Percentiles rank a stretch among this genome's conserved stretches.
These are phyloP conservation scores for Penicillium glabrum DNA, from an alignment of 2,329 filamentous ascomycete species.

Conservation along the genomic window DNA sequence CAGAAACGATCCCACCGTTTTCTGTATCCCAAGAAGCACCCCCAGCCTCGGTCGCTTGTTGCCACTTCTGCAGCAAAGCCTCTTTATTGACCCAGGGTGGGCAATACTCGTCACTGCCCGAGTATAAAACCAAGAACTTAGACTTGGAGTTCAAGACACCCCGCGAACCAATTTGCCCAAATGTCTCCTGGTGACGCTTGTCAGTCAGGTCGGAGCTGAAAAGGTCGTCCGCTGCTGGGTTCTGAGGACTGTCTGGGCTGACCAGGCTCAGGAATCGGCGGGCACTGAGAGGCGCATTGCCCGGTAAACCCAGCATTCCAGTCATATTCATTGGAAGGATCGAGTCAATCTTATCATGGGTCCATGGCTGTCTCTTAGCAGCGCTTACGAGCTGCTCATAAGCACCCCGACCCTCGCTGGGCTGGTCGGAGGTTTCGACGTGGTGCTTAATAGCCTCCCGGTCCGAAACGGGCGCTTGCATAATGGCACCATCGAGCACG, in stretches of 20 bases:
- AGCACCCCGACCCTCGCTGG: conserved; percentile 21
- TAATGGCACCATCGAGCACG: conserved; percentile 68
- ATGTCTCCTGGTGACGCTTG: conserved; percentile 60
- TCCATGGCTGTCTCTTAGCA: conserved; percentile 30
- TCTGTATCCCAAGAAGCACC: conserved; percentile 49
- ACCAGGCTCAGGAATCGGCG: conserved; percentile 59
- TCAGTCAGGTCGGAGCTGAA: conserved; percentile 77
- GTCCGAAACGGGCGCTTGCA: conserved; percentile 80
- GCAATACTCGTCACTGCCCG: conserved; percentile 48
- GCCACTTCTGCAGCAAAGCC: conserved; percentile 45
- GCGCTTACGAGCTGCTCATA: conserved; percentile 37
- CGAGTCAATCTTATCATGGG: conserved; percentile 24
- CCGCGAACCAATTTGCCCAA: conserved; percentile 52
- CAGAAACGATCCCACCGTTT: conserved; percentile 49
- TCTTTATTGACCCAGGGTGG: conserved; percentile 48
- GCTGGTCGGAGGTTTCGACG: conserved; percentile 16
- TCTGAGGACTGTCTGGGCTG: conserved; percentile 51
- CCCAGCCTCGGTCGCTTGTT: conserved; percentile 38
- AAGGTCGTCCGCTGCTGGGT: conserved; percentile 76
- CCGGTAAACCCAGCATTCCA: conserved; percentile 30
- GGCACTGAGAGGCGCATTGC: conserved; percentile 53
- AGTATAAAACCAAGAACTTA: conserved; percentile 46
- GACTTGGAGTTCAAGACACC: conserved; percentile 39
- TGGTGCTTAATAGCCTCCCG: conserved; percentile 59
- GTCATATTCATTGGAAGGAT: conserved; percentile 38